Evolutionary conservation across 2,329 filamentous ascomycete species (phyloP).

Genomic region (Neophaeococcomyces aloes): DNA sequence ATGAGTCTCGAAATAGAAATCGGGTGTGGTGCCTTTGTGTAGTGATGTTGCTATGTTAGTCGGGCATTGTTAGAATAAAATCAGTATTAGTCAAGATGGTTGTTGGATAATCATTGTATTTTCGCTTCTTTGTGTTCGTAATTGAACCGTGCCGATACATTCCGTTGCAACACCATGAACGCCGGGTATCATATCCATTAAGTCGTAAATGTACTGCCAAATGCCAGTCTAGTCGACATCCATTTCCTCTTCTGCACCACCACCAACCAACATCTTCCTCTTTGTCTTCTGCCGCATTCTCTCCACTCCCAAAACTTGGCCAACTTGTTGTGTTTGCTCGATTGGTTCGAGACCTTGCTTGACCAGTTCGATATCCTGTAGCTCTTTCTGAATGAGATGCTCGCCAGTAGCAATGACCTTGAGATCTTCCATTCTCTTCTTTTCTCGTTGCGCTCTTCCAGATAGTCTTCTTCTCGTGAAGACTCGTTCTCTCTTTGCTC

Average conservation of each 20-base stretch:
- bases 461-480: constrained; percentile 93
- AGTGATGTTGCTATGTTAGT: not conserved
- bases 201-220: not conserved
- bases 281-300: constrained; percentile 34
- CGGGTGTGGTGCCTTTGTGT: not conserved
- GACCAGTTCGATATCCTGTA: constrained; percentile 48
- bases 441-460: constrained; percentile 63
- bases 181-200: constrained; percentile 10
- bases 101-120: not conserved
- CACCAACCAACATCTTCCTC: constrained; percentile 35
- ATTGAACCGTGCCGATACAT: not conserved
- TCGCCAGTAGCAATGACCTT: constrained; percentile 86
- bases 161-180: constrained; percentile 1
- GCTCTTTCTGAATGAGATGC: constrained; percentile 72
- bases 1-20: not conserved
- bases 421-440: constrained; percentile 66
- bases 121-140: not conserved
- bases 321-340: constrained; percentile 23
- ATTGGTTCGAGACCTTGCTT: constrained; percentile 24
- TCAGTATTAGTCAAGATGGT: not conserved
- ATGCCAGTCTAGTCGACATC: constrained; percentile 33
- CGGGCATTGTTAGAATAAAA: not conserved
- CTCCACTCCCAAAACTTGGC: constrained; percentile 33
- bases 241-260: constrained; percentile 36
- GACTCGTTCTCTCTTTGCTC: constrained; percentile 68